These are phyloP conservation scores for Claviceps sp. DNA, from an alignment of 2,329 filamentous ascomycete species.

Conservation along the genomic window DNA sequence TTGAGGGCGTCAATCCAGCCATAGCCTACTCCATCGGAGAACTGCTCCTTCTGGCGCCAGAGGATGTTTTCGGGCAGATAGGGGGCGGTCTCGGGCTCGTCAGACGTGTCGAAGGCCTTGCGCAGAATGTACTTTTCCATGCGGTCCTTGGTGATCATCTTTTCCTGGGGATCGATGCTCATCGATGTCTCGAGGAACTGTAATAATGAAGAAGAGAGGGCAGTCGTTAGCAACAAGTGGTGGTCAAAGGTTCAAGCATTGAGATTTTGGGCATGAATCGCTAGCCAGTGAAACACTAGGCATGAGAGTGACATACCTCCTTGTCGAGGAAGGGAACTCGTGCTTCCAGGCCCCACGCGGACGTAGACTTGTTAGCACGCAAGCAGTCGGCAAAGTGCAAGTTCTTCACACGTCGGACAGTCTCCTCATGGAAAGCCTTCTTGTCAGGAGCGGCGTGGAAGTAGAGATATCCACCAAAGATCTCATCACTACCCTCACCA, in stretches of 20 bases:
- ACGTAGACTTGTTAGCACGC: slow-evolving; percentile 97
- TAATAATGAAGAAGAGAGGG: not conserved
- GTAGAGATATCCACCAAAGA: slow-evolving; percentile 96
- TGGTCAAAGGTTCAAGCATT: not conserved
- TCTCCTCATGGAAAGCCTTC: slow-evolving; percentile 90
- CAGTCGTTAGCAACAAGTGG: not conserved
- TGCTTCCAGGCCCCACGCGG: slow-evolving; percentile 94
- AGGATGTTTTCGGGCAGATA: slow-evolving; percentile 96
- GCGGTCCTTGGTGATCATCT: slow-evolving; percentile 81
- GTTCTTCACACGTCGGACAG: slow-evolving; percentile 88
- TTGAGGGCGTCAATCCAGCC: slow-evolving; percentile 98
- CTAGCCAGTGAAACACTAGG: too few relatives aligned
- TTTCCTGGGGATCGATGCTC: slow-evolving; percentile 87
- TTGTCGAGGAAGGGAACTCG: slow-evolving; percentile 98
- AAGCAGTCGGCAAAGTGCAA: slow-evolving; percentile 92
- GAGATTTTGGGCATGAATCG: too few relatives aligned
- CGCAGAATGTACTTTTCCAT: slow-evolving; percentile 98
- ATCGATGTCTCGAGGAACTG: slow-evolving; percentile 84
- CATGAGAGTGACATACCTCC: slow-evolving; percentile 35
- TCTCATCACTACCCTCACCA: slow-evolving; percentile 94
- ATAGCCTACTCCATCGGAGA: slow-evolving; percentile 96
- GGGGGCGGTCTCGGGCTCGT: slow-evolving; percentile 65
- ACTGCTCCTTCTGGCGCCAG: slow-evolving; percentile 99
- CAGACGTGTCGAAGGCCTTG: slow-evolving; percentile 90
- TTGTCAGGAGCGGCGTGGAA: slow-evolving; percentile 91